phyloP scores from a whole-genome alignment of 306 rosid species.

The Urtica urens region DNA sequence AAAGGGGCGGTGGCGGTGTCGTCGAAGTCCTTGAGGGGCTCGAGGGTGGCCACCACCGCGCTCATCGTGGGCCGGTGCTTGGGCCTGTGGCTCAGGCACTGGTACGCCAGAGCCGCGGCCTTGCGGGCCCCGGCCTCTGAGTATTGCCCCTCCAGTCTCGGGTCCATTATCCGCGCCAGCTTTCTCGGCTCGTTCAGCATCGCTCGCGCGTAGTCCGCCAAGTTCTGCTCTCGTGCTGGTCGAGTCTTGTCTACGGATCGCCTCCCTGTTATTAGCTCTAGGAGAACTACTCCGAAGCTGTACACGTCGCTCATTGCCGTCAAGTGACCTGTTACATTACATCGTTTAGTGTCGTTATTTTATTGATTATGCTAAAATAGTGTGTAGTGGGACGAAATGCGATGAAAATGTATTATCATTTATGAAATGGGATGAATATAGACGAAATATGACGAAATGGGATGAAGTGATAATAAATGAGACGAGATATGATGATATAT shows the following conservation, averaged over 20 bases:
- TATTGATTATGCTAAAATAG: no score
- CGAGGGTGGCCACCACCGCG: slow-evolving; percentile 53
- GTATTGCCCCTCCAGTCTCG: slow-evolving; percentile 70
- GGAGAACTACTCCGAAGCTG: slow-evolving; percentile 76
- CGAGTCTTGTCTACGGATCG: slow-evolving; percentile 66
- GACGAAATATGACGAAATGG: no score
- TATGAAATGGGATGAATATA: no score
- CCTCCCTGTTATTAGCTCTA: slow-evolving; percentile 73
- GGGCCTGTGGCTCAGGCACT: slow-evolving; percentile 79
- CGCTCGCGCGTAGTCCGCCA: slow-evolving; percentile 82
- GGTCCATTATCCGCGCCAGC: slow-evolving; percentile 59
- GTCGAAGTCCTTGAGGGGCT: slow-evolving; percentile 58
- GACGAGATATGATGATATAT: no score
- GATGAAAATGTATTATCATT: no score
- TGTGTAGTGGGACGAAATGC: no score
- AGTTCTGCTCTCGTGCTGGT: slow-evolving; percentile 56
- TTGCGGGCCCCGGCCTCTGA: slow-evolving; percentile 70
- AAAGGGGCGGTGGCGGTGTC: slow-evolving; percentile 61
- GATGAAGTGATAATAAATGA: no score
- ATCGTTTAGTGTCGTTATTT: background rate
- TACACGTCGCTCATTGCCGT: slow-evolving; percentile 93
- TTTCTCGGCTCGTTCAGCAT: slow-evolving; percentile 46
- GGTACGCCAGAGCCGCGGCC: slow-evolving; percentile 87
- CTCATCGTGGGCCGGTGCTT: slow-evolving; percentile 66
- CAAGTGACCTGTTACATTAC: slow-evolving; percentile 47